These are phyloP conservation scores for Aspergillus sp. DNA, from an alignment of 2,329 filamentous ascomycete genomes.

Conservation along the genomic window DNA sequence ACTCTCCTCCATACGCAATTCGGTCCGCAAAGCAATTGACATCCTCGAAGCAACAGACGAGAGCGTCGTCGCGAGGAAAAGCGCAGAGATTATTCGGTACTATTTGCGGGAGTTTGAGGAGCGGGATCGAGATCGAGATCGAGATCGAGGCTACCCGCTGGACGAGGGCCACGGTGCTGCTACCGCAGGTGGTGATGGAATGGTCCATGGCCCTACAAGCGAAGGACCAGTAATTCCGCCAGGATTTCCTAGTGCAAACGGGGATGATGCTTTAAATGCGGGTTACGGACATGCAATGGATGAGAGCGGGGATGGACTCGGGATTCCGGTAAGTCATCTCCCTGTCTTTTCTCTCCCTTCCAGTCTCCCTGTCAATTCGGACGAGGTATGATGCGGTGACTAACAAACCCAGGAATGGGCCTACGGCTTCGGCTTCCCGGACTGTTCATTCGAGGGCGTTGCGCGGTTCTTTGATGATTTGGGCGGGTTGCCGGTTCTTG, in stretches of 20 bases:
- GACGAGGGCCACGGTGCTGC: neutral
- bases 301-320: neutral
- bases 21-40: slow-evolving; percentile 44
- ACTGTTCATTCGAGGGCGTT: slow-evolving; percentile 43
- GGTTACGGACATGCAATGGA: neutral
- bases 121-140: slow-evolving; percentile 6
- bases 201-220: neutral
- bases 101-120: slow-evolving; percentile 36
- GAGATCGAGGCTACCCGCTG: neutral
- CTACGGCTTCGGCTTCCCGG: slow-evolving; percentile 42
- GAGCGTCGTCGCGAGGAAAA: slow-evolving; percentile 45
- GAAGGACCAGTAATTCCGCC: neutral
- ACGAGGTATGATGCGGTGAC: neutral
- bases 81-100: slow-evolving; percentile 42
- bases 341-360: too few species aligned
- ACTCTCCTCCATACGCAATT: slow-evolving; percentile 30
- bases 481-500: slow-evolving; percentile 35
- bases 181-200: neutral
- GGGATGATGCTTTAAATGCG: neutral
- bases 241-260: too few species aligned
- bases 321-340: neutral
- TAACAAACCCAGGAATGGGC: slow-evolving; percentile 34
- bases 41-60: slow-evolving; percentile 51
- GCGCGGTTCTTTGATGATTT: slow-evolving; percentile 41
- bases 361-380: neutral